Base-by-base conservation (phyloP, 2,329 filamentous ascomycete species). In the Laburnicola sp. region DNA sequence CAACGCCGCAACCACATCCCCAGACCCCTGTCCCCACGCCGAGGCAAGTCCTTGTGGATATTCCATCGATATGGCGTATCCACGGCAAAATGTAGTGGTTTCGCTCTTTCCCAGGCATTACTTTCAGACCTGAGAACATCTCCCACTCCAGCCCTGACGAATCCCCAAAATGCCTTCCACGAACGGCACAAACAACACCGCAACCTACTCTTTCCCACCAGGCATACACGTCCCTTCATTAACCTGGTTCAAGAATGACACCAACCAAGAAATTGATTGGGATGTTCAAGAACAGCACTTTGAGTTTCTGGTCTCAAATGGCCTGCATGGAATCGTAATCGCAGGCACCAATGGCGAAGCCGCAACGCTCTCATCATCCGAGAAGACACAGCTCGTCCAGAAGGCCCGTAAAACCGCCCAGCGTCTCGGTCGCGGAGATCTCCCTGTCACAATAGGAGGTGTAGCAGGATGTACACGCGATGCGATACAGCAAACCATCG, bases 151-250 rank as follows among this genome's bases (percentile, higher is more conserved):
- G 16, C 16, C 16, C 16, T 16, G 16, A 16, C 16, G 16, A 16
- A 16, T 16, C 37, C 10, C 36, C 54, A 59, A 40, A 30, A 69
- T 69, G 67, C 63, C 65, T 57, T 70, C 65, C 48, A 69, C 60
- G 32, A 53, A 34, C 25, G 34, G 47, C 35, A 22, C 51, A 52
- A 61, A 59, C 40, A 58, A 55, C 54, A 62, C 67, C 39, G 53
- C 62, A 16, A 45, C 60, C 48, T 68, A 65, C 50, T 62, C 74
- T 4, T 78, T 74, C 56, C 78, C 80, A 27, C 74, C 76, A 1
- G 81, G 81, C 3, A 79, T 84, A 41, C 81, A 84, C 54, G 81
- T 80, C n/a, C 82, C 81, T 1, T 78, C 75, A 21, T 64, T 84
- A 59, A 84, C 81, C 3, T 84, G 77, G 74, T 84, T 84, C 64